Base-by-base conservation (phyloP, 495 filamentous ascomycete species). In the Platismatia glauca region DNA sequence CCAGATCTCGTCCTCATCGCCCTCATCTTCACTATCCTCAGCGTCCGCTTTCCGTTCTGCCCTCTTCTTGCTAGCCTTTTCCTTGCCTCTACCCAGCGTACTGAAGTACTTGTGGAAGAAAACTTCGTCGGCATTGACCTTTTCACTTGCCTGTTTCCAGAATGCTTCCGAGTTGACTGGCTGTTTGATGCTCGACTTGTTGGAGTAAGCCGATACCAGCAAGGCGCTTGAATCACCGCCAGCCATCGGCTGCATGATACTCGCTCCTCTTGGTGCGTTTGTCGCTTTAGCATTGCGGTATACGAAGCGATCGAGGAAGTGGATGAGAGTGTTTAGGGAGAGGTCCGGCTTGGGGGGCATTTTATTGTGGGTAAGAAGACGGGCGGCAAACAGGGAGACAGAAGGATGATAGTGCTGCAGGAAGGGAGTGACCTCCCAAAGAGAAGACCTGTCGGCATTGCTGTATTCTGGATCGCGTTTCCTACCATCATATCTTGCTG, bases 61-160 rank as follows among this genome's bases (percentile, higher is more conserved):
- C 78, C 86, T 84, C 55, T 72, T 71, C 64, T 79, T 80, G 63
- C 73, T 74, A 22, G 72, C 67, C 70, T 78, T 79, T 63, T 84
- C 82, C 71, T 87, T 84, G 58, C 80, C 81, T 72, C 89, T 93
- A 52, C 87, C 88, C 48, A 91, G 74, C 58, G 87, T 82, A 64
- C 81, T 84, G 73, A 98, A 97, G 82, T 97, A 98, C 62, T 88
- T 84, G 74, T 98, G 94, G 82, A 98, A 98, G 83, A 98, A 98
- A 50, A 89, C 90, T 68, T 98, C 95, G 69, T 98, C 91, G 0
- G 86, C 89, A 0, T 86, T 83, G 13, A 98, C 86, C 48, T 97
- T 86, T 56, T 88, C 86, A n/a, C 83, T 78, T 72, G 88, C 90
- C 81, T 89, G 87, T 68, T 86, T 87, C 91, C 91, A 96, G 81